phyloP scores from a whole-genome alignment of 306 rosid genomes.

The Pyrus communis region DNA sequence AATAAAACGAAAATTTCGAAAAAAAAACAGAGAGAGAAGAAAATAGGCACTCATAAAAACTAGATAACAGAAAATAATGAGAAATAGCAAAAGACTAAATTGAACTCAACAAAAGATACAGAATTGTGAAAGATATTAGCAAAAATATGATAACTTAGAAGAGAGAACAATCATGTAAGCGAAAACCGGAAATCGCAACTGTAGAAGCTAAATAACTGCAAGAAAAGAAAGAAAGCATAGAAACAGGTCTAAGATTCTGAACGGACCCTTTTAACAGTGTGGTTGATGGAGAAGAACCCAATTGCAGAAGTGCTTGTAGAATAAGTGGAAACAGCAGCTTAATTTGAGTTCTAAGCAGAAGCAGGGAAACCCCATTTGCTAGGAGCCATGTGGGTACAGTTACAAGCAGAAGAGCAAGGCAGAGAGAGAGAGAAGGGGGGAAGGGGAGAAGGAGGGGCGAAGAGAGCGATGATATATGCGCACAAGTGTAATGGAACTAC shows the following conservation, averaged over 20 bases:
- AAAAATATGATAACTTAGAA: conserved; percentile 7
- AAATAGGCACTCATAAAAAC: neutral
- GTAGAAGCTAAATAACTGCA: neutral
- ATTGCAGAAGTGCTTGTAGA: conserved; percentile 16
- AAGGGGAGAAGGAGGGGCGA: conserved; percentile 14
- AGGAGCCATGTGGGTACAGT: conserved; percentile 49
- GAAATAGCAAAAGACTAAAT: neutral
- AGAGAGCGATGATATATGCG: conserved; percentile 22
- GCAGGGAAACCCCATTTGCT: conserved; percentile 47
- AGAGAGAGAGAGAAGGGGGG: conserved; percentile 10
- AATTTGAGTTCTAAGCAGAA: conserved; percentile 18
- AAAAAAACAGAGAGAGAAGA: neutral
- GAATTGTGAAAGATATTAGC: neutral
- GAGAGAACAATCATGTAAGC: neutral
- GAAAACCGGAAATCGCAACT: conserved; percentile 2
- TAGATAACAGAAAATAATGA: neutral
- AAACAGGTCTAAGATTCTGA: conserved; percentile 8
- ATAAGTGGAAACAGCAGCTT: conserved; percentile 15
- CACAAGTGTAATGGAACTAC: conserved; percentile 33
- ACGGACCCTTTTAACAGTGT: conserved; percentile 13
- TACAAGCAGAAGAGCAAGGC: conserved; percentile 17
- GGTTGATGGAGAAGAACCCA: conserved; percentile 2
- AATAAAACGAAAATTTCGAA: conserved; percentile 19
- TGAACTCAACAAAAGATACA: neutral
- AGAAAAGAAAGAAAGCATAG: neutral